A percentile compares a stretch with the other conserved stretches of the same genome.
Evolutionary conservation across 2,329 filamentous ascomycete genomes (phyloP).

Genomic region (Falciphora oryzae): DNA sequence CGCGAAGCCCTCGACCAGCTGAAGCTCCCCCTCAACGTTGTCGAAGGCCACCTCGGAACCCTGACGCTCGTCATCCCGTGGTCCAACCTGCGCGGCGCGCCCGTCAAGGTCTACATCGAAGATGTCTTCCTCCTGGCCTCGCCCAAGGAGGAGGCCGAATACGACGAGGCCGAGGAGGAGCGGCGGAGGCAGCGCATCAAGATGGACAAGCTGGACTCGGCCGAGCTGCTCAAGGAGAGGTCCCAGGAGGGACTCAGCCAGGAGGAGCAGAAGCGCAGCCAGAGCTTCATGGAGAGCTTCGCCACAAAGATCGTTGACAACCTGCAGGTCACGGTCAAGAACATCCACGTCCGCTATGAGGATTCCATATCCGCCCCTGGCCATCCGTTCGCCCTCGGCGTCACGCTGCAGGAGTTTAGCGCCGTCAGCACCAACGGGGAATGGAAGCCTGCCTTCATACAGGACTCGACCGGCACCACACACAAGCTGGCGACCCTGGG

Average conservation of each 20-base stretch:
- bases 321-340: slow-evolving; percentile 94
- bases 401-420: slow-evolving; percentile 94
- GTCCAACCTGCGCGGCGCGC: slow-evolving; percentile 92
- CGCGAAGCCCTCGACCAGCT: slow-evolving; percentile 95
- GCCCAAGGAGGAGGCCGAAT: slow-evolving; percentile 90
- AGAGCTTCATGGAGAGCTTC: slow-evolving; percentile 94
- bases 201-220: slow-evolving; percentile 97
- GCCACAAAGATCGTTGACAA: slow-evolving; percentile 98
- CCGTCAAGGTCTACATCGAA: slow-evolving; percentile 91
- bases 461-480: slow-evolving; percentile 73
- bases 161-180: slow-evolving; percentile 89
- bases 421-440: slow-evolving; percentile 92
- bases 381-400: slow-evolving; percentile 87
- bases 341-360: slow-evolving; percentile 97
- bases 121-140: slow-evolving; percentile 95
- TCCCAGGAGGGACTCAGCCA: slow-evolving; percentile 88
- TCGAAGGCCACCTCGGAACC: slow-evolving; percentile 88
- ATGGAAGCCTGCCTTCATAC: slow-evolving; percentile 95
- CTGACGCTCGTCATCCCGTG: slow-evolving; percentile 92
- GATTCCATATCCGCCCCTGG: slow-evolving; percentile 93
- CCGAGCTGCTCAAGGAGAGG: slow-evolving; percentile 87
- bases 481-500: slow-evolving; percentile 92
- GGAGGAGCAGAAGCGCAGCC: slow-evolving; percentile 95
- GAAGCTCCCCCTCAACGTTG: slow-evolving; percentile 91
- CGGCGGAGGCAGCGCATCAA: slow-evolving; percentile 83